Evolutionary conservation across 352 stramenopile genomes (phyloP).

Genomic region (Paralagenidium karlingii): DNA sequence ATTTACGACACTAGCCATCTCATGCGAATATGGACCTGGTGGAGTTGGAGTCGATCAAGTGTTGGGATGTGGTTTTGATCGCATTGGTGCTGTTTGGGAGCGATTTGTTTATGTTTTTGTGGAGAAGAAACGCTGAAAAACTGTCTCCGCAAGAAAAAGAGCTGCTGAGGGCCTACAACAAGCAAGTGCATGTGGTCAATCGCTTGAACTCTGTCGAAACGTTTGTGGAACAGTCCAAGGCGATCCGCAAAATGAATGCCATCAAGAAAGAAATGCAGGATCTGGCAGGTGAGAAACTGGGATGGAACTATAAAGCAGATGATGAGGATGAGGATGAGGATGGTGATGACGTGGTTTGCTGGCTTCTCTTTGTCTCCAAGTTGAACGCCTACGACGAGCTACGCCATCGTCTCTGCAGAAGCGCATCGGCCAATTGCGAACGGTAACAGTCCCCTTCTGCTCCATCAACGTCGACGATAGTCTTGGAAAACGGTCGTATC

Average conservation of each 20-base stretch:
- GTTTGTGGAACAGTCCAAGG: conserved; percentile 81
- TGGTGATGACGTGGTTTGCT: neutral
- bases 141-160: conserved; percentile 39
- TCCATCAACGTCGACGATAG: neutral
- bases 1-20: no score
- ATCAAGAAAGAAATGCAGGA: conserved; percentile 80
- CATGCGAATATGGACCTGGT: conserved; percentile 3
- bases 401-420: conserved; percentile 63
- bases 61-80: conserved; percentile 63
- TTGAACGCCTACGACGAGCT: conserved; percentile 48
- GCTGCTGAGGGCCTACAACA: conserved; percentile 59
- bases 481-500: neutral
- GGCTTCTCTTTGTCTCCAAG: conserved; percentile 12
- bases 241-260: conserved; percentile 73
- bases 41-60: conserved; percentile 34
- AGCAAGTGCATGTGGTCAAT: conserved; percentile 65
- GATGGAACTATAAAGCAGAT: no score
- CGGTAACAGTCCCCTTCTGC: conserved; percentile 15
- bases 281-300: conserved; percentile 52
- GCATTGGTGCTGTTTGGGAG: conserved; percentile 33
- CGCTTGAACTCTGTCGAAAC: conserved; percentile 80
- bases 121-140: conserved; percentile 29
- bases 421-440: conserved; percentile 55
- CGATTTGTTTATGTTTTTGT: conserved; percentile 38
- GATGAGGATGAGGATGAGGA: neutral